Conservation (phyloP, 169 alveolate genomes). For the Cystoisospora suis region DNA sequence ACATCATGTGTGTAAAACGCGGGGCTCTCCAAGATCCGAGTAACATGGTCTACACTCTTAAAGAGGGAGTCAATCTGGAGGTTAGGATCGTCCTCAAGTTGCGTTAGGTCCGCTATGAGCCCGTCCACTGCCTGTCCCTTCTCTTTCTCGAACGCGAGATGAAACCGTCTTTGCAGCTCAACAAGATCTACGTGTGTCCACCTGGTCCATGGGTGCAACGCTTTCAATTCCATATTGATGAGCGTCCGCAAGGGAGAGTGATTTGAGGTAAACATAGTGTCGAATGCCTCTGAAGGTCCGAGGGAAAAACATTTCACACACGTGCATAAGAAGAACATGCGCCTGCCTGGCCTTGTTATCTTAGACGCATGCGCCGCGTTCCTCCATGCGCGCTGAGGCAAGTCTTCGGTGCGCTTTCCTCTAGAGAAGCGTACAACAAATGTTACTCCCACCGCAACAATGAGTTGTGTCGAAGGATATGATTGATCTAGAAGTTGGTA, state of each 20-base stretch:
- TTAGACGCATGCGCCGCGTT: too few species aligned
- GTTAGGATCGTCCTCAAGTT: not conserved
- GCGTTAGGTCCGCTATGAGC: not conserved
- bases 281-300: not conserved
- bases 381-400: too few species aligned
- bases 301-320: too few species aligned
- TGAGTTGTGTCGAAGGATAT: too few species aligned
- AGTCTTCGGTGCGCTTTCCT: too few species aligned
- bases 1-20: not conserved
- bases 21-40: not conserved
- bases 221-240: not conserved
- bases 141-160: not conserved
- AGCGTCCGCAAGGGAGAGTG: not conserved
- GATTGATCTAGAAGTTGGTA: too few species aligned
- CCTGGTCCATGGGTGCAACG: not conserved
- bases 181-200: too few species aligned
- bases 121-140: not conserved
- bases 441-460: too few species aligned
- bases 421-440: too few species aligned
- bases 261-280: not conserved
- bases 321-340: too few species aligned
- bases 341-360: too few species aligned
- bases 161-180: not conserved
- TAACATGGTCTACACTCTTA: not conserved
- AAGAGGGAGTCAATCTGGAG: not conserved